phyloP scores from a whole-genome alignment of 176 grass and related monocot genomes.

The Miscanthus lutarioriparius region DNA sequence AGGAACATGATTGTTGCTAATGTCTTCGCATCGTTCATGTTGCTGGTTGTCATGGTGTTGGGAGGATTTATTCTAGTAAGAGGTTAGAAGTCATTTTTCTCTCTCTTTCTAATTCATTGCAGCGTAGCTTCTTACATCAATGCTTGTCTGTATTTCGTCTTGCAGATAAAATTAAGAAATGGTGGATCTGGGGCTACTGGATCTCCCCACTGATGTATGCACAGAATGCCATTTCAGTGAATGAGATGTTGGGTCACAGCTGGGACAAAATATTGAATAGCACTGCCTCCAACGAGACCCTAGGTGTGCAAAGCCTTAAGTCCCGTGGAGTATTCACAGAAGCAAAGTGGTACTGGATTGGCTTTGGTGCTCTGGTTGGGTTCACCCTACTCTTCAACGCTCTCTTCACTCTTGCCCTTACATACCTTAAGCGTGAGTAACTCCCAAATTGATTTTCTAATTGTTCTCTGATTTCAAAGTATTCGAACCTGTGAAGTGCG shows the following conservation, averaged over 20 bases:
- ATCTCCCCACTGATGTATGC: constrained; percentile 89
- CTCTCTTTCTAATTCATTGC: too few species aligned
- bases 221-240: constrained; percentile 77
- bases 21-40: background rate
- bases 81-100: constrained; percentile 26
- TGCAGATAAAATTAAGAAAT: constrained; percentile 83
- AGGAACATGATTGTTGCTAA: constrained; percentile 58
- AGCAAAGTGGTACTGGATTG: constrained; percentile 95
- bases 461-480: constrained; percentile 14
- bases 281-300: constrained; percentile 27
- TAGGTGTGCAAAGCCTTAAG: constrained; percentile 57
- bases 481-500: background rate
- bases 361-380: constrained; percentile 72
- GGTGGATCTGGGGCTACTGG: constrained; percentile 99
- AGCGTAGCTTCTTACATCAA: too few species aligned
- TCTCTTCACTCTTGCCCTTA: constrained; percentile 72
- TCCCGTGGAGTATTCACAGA: constrained; percentile 71
- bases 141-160: background rate
- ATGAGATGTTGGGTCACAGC: constrained; percentile 78
- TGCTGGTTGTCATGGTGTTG: background rate
- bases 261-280: constrained; percentile 56
- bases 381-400: constrained; percentile 76
- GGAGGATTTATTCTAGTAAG: background rate
- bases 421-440: constrained; percentile 65
- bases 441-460: background rate